A percentile compares a stretch with the other conserved stretches of the same genome.
phyloP scores from a whole-genome alignment of 306 rosid species.

The Rosa lucieae region DNA sequence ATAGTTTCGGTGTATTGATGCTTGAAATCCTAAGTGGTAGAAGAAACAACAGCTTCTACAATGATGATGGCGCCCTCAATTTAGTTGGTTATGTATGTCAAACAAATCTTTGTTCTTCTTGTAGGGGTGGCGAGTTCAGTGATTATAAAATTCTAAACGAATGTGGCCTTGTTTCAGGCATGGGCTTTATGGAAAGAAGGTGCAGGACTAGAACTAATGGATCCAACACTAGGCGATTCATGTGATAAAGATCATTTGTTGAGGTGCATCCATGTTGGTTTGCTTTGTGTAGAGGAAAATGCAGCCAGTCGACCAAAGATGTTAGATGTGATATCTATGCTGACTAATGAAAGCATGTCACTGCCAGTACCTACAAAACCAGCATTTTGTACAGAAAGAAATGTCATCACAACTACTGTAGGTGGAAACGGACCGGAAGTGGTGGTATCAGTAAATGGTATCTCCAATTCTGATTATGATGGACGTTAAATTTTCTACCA shows the following conservation, averaged over 20 bases:
- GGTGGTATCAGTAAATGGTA: not conserved
- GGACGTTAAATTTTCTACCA: not conserved
- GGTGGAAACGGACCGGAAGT: not conserved
- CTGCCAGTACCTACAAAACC: constrained; percentile 13
- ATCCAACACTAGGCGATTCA: not conserved
- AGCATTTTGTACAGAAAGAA: constrained; percentile 8
- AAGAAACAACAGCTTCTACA: constrained; percentile 6
- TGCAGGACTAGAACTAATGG: constrained; percentile 7
- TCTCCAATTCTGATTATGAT: constrained; percentile 12
- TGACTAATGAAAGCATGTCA: constrained; percentile 7
- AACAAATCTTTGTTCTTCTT: not conserved
- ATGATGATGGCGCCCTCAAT: not conserved
- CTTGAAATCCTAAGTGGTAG: constrained; percentile 9
- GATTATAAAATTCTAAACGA: not conserved
- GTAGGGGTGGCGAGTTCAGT: not conserved
- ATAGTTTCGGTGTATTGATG: constrained; percentile 3
- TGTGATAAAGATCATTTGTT: not conserved
- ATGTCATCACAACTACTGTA: not conserved
- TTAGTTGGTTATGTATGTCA: constrained; percentile 30
- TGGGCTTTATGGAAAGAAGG: constrained; percentile 25
- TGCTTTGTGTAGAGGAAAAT: constrained; percentile 16
- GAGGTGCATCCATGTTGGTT: constrained; percentile 20
- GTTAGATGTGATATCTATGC: constrained; percentile 20
- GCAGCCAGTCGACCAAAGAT: constrained; percentile 15
- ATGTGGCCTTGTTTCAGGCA: constrained; percentile 9